Evolutionary conservation across 2,329 filamentous ascomycete species (phyloP), one percentile per base, ranked within the genome.

Genomic region (Grosmannia huntii): DNA sequence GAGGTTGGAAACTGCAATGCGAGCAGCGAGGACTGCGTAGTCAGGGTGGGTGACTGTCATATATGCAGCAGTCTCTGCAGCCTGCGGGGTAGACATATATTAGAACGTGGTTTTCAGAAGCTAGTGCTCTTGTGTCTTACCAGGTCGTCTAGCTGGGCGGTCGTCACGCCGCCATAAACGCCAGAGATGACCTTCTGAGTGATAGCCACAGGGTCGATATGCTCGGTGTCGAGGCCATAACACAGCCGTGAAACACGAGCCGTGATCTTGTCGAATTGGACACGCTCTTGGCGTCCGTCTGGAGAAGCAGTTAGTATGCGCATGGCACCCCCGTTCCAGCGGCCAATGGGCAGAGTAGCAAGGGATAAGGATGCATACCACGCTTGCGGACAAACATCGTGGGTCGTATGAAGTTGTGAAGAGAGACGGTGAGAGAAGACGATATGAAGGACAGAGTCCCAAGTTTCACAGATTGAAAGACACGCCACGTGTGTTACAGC

Each of bases 201-300:
- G 71, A 99, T 99, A 69, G 92, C 90, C 64, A 95, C 94, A 59
- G 94, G 90, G 76, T 99, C 94, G 68, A 99, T 89, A 78, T 99
- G 94, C 66, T 81, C 92, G 55, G 88, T 83, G 71, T 99, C 94
- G 60, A 99, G 86, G 65, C 92, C 92, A 74, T 99, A 99, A 82
- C 94, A 99, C 70, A 99, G 81, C 69, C 94, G 85, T 53, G 94
- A 97, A 66, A 99, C 94, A 75, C 94, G 90, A 68, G 94, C 94
- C 69, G 94, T 97, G 83, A 99, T 99, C 80, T 99, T 99, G 82
- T 99, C 94, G 79, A 99, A 99, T 74, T 99, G 94, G 64, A 99
- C 94, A 74, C 94, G 94, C 82, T 99, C 94, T 80, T 97, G 96
- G 80, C 94, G 94, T 76, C 92, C 92, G 82, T 99, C 94, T 97